A percentile compares a stretch with the other conserved stretches of the same genome.
phyloP scores from a whole-genome alignment of 192 early-diverging fungal species.

The Coemansia guatemalensis region DNA sequence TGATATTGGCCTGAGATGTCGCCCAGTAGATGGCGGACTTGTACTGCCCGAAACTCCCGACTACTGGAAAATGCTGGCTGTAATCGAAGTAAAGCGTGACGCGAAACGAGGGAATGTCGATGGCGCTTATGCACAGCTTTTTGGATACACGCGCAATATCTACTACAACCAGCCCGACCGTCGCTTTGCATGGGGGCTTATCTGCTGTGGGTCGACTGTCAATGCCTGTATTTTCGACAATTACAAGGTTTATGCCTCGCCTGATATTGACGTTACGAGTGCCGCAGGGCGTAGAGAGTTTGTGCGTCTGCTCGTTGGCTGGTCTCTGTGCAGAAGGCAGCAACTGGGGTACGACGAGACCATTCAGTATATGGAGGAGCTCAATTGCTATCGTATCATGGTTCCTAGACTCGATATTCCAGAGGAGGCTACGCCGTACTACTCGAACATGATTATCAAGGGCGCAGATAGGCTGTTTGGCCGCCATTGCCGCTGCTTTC shows the following conservation, averaged over 20 bases:
- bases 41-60: neutral
- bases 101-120: neutral
- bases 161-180: constrained; percentile 10
- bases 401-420: neutral
- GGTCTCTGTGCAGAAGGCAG: constrained; percentile 3
- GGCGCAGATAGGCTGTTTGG: constrained; percentile 5
- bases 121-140: constrained; percentile 2
- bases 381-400: neutral
- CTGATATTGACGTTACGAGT: neutral
- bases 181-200: constrained; percentile 11
- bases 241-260: constrained; percentile 5
- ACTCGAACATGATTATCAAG: neutral
- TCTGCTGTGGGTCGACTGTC: neutral
- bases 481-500: constrained; percentile 5
- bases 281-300: constrained; percentile 1
- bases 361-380: neutral
- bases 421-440: neutral
- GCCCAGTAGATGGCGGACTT: neutral
- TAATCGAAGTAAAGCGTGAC: neutral
- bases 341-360: constrained; percentile 12
- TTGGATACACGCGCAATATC: constrained; percentile 5
- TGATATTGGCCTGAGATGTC: neutral
- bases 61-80: neutral
- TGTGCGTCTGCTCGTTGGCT: constrained; percentile 6
- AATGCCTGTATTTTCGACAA: constrained; percentile 9